Base-by-base conservation (phyloP, 345 rosid genomes). In the Carallia pectinifolia region DNA sequence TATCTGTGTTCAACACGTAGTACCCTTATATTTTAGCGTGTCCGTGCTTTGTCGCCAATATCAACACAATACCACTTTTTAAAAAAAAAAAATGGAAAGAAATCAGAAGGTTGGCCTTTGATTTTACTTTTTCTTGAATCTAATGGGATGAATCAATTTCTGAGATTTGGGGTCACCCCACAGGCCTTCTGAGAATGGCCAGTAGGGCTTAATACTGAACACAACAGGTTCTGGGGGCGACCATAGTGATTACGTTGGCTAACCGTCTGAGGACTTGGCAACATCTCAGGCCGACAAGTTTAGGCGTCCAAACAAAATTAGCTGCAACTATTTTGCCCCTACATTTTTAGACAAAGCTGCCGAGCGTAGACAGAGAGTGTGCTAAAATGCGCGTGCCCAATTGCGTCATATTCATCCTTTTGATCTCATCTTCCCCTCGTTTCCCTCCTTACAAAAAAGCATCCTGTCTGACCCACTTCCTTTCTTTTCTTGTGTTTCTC, bases 311-410 rank as follows among this genome's bases (percentile, higher is more conserved):
- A 73, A 86, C 87, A 79, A 70, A 74, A 29, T 67, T 67, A 12
- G 5, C 50, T 23, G 12, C 1, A 53, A 27, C 67, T 56, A 70
- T 39, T 67, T 48, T 81, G 70, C 68, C 70, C 7, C 80, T 61
- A 50, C 70, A 65, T 68, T 50, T 73, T 60, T 60, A 54, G 74
- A 73, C 50, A 44, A 80, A 76, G 82, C 83, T 72, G 79, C 71
- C 17, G 17, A 56, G 18, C 8, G 50, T 34, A 9, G 7, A 55
- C 48, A 31, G 60, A 29, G 60, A 29, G 78, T 8, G 10, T 61
- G 73, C 71, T 70, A 66, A 80, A 72, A 79, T 56, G 3, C 80
- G 91, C 96, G 85, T 88, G 96, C 89, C 79, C 66, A 66, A 53
- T 63, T 66, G 70, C 86, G 78, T 85, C 89, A 82, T 72, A 82